phyloP scores from a whole-genome alignment of 352 stramenopile species.

The Globisporangium barbulae region DNA sequence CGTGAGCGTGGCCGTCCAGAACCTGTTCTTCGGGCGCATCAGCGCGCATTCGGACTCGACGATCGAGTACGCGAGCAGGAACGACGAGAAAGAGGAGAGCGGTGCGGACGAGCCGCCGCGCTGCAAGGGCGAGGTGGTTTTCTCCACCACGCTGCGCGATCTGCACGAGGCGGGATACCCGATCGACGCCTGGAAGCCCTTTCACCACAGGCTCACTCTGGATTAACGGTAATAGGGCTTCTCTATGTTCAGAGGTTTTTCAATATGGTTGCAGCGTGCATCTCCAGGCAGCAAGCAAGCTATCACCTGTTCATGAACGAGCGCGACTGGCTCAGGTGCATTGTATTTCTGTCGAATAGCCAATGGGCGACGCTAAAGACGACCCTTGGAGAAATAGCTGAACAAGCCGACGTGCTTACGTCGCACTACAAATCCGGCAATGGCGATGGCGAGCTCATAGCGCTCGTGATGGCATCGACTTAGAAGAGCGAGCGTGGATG shows the following conservation, averaged over 20 bases:
- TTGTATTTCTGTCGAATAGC: background rate
- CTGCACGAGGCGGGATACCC: constrained; percentile 15
- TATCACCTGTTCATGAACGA: too few relatives aligned
- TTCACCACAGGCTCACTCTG: constrained; percentile 12
- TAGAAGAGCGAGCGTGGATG: background rate
- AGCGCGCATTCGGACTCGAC: constrained; percentile 2
- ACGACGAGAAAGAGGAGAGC: background rate
- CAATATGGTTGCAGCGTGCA: too few relatives aligned
- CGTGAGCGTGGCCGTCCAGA: constrained; percentile 12
- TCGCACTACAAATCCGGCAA: background rate
- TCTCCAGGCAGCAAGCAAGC: too few relatives aligned
- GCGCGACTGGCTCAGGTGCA: background rate
- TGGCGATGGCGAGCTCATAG: background rate
- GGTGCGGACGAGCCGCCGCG: background rate
- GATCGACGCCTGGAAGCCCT: constrained; percentile 6
- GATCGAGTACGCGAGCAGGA: constrained; percentile 16
- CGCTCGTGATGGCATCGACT: background rate
- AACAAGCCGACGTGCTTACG: background rate
- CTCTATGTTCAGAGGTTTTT: background rate
- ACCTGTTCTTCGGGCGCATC: constrained; percentile 14
- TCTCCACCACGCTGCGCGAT: constrained; percentile 11
- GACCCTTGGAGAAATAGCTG: constrained; percentile 5
- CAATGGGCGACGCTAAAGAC: background rate
- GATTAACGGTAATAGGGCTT: constrained; percentile 1
- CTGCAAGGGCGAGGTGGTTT: constrained; percentile 18